A percentile compares a stretch with the other conserved stretches of the same genome.
These are phyloP conservation scores for Pseudogymnoascus sp. DNA, from an alignment of 2,329 filamentous ascomycete species.

Conservation along the genomic window DNA sequence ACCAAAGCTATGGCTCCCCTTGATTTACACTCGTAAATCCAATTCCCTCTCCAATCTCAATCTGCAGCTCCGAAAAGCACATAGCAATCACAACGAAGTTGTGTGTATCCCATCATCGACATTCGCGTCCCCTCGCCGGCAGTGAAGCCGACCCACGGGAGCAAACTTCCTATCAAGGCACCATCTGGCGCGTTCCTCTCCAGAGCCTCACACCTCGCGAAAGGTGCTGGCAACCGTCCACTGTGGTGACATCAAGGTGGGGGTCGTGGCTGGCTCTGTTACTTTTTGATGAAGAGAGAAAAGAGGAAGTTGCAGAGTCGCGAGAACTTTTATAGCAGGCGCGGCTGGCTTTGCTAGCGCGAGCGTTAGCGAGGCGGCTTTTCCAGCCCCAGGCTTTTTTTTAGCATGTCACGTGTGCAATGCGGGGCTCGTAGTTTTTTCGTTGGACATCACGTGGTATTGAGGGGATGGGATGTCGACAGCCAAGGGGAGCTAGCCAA, in stretches of 20 bases:
- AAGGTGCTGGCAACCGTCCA: constrained; percentile 60
- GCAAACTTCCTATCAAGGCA: constrained; percentile 62
- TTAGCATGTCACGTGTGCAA: not conserved
- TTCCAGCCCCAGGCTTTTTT: not conserved
- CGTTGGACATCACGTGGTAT: not conserved
- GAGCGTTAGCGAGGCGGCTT: not conserved
- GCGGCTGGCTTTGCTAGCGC: constrained; percentile 2
- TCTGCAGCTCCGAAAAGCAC: not conserved
- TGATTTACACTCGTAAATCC: not conserved
- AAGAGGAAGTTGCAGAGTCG: constrained; percentile 6
- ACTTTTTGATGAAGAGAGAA: constrained; percentile 51
- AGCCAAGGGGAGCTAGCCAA: constrained; percentile 6
- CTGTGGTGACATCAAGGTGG: constrained; percentile 48
- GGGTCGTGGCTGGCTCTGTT: constrained; percentile 63
- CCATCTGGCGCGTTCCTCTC: constrained; percentile 45
- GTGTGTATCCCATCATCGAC: constrained; percentile 61
- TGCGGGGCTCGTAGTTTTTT: not conserved
- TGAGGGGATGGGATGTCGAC: constrained; percentile 3
- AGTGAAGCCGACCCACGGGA: constrained; percentile 61
- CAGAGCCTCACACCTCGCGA: constrained; percentile 48
- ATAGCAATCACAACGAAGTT: not conserved
- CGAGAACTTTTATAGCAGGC: constrained; percentile 7
- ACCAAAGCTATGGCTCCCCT: not conserved
- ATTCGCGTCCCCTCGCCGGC: constrained; percentile 62
- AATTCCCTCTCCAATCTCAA: not conserved